Evolutionary conservation across 306 rosid species (phyloP).

Genomic region (Abrus pulchellus): DNA sequence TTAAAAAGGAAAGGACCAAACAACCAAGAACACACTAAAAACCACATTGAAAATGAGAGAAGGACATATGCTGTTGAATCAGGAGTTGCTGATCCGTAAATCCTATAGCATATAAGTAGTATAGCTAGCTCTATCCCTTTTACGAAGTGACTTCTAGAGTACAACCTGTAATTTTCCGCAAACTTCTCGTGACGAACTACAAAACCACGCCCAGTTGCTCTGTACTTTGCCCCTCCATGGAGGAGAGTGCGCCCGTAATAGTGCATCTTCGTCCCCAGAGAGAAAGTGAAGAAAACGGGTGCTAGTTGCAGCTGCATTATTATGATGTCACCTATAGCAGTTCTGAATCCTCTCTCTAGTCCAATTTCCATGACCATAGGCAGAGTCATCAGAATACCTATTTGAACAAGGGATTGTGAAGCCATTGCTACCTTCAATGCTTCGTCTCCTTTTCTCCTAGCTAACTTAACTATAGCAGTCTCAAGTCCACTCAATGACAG

Average conservation of each 20-base stretch:
- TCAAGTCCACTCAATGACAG: conserved; percentile 93
- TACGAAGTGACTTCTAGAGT: conserved; percentile 94
- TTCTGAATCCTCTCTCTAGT: conserved; percentile 94
- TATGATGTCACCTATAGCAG: conserved; percentile 77
- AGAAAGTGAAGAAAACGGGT: conserved; percentile 93
- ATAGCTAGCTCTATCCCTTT: conserved; percentile 86
- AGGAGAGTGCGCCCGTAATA: conserved; percentile 92
- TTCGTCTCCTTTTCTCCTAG: conserved; percentile 68
- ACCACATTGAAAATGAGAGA: conserved; percentile 85
- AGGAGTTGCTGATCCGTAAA: conserved; percentile 69
- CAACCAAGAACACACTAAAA: conserved; percentile 82
- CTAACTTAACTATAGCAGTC: conserved; percentile 65
- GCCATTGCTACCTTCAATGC: conserved; percentile 86
- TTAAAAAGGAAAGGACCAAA: conserved; percentile 94
- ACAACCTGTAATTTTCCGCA: conserved; percentile 90
- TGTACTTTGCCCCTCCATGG: conserved; percentile 95
- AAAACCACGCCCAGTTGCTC: conserved; percentile 99
- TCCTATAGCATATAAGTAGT: conserved; percentile 73
- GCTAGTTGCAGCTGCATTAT: conserved; percentile 96
- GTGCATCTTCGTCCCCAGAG: conserved; percentile 91
- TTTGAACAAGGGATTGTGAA: conserved; percentile 88
- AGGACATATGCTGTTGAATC: conserved; percentile 57
- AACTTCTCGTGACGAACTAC: conserved; percentile 95
- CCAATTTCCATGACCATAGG: conserved; percentile 99
- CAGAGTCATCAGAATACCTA: conserved; percentile 87